phyloP scores from a whole-genome alignment of 768 basidiomycete species.

The Suillus decipiens region DNA sequence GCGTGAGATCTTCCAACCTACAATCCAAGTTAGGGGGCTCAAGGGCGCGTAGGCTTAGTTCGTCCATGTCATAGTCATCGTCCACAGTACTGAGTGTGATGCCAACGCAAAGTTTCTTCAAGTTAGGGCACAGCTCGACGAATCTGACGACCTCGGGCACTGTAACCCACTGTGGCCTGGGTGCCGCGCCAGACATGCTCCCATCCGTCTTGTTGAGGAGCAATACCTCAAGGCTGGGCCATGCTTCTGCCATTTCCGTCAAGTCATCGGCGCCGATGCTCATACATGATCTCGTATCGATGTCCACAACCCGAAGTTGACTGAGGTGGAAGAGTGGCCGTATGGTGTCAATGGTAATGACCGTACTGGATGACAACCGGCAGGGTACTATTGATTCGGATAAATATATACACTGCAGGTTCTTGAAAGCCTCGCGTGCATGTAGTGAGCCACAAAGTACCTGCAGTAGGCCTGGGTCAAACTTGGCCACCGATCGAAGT shows the following conservation, averaged over 20 bases:
- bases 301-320: conserved; percentile 34
- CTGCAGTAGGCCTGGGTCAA: not conserved
- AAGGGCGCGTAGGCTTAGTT: not conserved
- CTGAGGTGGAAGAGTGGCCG: conserved; percentile 37
- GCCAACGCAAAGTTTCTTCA: not conserved
- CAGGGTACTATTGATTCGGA: not conserved
- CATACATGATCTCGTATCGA: conserved; percentile 30
- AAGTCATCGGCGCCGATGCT: conserved; percentile 42
- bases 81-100: not conserved
- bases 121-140: not conserved
- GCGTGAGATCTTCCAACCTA: not conserved
- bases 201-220: conserved; percentile 35
- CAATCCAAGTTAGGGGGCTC: not conserved
- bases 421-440: not conserved
- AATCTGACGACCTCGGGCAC: not conserved
- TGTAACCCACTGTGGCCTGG: not conserved
- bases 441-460: not conserved
- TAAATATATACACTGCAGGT: not conserved
- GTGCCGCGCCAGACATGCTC: not conserved
- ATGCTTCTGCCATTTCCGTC: conserved; percentile 43
- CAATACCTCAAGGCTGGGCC: conserved; percentile 46
- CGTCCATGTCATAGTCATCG: not conserved
- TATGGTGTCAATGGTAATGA: conserved; percentile 25
- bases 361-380: not conserved
- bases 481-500: not conserved